These are phyloP conservation scores for Lodderomyces oxycetoniae DNA, from an alignment of 1,139 yeast species.

Conservation along the genomic window DNA sequence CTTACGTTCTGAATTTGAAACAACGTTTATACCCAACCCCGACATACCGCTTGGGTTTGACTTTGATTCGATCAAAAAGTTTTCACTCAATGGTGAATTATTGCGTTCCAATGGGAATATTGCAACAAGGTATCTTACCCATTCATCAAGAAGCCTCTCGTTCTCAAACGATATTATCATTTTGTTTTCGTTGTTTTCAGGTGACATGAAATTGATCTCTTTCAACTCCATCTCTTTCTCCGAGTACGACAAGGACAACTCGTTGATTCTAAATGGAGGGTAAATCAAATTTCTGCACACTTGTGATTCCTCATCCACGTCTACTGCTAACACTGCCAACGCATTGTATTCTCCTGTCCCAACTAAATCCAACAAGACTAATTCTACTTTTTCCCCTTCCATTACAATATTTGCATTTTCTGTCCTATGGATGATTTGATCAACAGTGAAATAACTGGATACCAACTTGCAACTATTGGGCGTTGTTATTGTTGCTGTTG, in stretches of 20 bases:
- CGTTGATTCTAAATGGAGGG: conserved; percentile 41
- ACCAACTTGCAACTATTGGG: conserved; percentile 17
- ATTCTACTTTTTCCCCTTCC: conserved; percentile 23
- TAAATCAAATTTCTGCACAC: conserved; percentile 21
- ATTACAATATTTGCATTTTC: conserved; percentile 11
- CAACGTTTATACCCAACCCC: conserved; percentile 35
- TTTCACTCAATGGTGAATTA: conserved; percentile 21
- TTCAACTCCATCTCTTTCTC: conserved; percentile 20
- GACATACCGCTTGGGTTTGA: conserved; percentile 17
- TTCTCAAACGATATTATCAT: conserved; percentile 18
- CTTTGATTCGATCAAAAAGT: conserved; percentile 21
- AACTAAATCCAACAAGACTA: conserved; percentile 29
- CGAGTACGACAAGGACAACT: conserved; percentile 22
- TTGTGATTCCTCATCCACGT: background rate
- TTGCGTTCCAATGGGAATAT: conserved; percentile 31
- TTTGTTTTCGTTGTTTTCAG: background rate
- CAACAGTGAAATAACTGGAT: conserved; percentile 36
- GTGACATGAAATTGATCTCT: conserved; percentile 22
- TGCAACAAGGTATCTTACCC: conserved; percentile 26
- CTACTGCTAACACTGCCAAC: conserved; percentile 31
- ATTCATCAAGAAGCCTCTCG: conserved; percentile 19
- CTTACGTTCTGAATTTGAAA: conserved; percentile 18
- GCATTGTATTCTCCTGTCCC: conserved; percentile 27
- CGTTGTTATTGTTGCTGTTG: no score
- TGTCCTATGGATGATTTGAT: conserved; percentile 36